These are phyloP conservation scores for Blastobotrys serpentis DNA, from an alignment of 1,139 yeast genomes.

Conservation along the genomic window DNA sequence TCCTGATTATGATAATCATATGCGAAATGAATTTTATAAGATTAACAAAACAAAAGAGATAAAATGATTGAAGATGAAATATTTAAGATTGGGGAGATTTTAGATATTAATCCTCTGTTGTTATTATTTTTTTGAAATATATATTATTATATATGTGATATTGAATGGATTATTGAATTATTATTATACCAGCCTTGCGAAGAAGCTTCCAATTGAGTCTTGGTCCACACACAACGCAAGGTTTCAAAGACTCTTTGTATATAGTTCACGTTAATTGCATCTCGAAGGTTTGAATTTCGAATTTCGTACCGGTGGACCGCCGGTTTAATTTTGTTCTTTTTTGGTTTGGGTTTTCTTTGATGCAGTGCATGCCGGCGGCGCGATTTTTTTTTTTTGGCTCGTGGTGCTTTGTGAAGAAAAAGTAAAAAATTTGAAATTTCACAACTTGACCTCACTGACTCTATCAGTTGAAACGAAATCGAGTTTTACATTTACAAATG, in stretches of 20 bases:
- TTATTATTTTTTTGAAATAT: neutral
- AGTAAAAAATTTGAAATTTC: neutral
- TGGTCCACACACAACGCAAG: too few species aligned
- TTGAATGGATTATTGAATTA: conserved; percentile 3
- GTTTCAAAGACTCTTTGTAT: too few species aligned
- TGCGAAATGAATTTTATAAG: conserved; percentile 14
- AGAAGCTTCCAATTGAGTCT: too few species aligned
- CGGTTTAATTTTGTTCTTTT: neutral
- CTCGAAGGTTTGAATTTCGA: neutral
- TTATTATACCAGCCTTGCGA: neutral
- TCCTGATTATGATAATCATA: conserved; percentile 5
- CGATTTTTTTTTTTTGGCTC: conserved; percentile 8
- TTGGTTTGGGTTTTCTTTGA: neutral
- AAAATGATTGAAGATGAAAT: too few species aligned
- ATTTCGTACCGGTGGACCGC: neutral
- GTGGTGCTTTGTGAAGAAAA: neutral
- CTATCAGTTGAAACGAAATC: neutral
- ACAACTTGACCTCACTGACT: neutral
- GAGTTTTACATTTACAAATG: neutral
- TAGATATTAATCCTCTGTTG: too few species aligned
- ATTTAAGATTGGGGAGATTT: conserved; percentile 8
- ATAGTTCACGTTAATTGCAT: too few species aligned
- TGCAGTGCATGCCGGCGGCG: neutral
- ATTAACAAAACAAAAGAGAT: conserved; percentile 11
- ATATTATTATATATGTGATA: conserved; percentile 5